These are phyloP conservation scores for Beauveria asiatica DNA, from an alignment of 2,329 filamentous ascomycete genomes.

Conservation along the genomic window DNA sequence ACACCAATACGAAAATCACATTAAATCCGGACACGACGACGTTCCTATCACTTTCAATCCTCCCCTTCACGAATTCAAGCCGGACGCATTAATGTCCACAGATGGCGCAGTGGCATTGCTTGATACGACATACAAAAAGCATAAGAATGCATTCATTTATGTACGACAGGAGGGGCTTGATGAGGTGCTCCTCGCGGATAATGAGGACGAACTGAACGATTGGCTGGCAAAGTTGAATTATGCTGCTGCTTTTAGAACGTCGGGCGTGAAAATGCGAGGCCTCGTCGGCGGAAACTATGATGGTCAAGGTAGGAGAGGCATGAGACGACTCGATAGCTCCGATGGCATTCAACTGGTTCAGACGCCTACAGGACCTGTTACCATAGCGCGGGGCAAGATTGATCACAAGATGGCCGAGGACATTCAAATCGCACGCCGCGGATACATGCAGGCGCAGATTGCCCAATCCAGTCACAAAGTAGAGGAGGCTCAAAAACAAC, in stretches of 20 bases:
- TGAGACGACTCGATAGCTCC: constrained; percentile 61
- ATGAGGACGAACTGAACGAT: constrained; percentile 86
- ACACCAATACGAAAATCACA: constrained; percentile 75
- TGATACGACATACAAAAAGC: constrained; percentile 82
- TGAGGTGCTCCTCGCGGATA: constrained; percentile 84
- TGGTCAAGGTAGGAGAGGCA: constrained; percentile 64
- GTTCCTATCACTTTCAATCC: constrained; percentile 84
- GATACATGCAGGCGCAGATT: constrained; percentile 79
- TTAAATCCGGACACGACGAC: constrained; percentile 66
- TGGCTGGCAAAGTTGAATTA: constrained; percentile 97
- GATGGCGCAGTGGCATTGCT: constrained; percentile 83
- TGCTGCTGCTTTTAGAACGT: constrained; percentile 85
- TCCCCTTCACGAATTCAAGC: constrained; percentile 84
- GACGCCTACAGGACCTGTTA: constrained; percentile 65
- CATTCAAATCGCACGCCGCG: constrained; percentile 70
- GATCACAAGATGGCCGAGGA: constrained; percentile 79
- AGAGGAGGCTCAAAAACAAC: constrained; percentile 60
- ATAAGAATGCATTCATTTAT: constrained; percentile 91
- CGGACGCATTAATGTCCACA: constrained; percentile 87
- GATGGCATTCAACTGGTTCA: constrained; percentile 53
- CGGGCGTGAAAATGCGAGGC: constrained; percentile 82
- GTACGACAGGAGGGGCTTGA: constrained; percentile 80
- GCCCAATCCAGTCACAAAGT: constrained; percentile 75
- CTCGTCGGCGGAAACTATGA: constrained; percentile 80
- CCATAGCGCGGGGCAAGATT: constrained; percentile 62